Evolutionary conservation across 441 rosid genomes (phyloP).

Genomic region (Populus hybrid): DNA sequence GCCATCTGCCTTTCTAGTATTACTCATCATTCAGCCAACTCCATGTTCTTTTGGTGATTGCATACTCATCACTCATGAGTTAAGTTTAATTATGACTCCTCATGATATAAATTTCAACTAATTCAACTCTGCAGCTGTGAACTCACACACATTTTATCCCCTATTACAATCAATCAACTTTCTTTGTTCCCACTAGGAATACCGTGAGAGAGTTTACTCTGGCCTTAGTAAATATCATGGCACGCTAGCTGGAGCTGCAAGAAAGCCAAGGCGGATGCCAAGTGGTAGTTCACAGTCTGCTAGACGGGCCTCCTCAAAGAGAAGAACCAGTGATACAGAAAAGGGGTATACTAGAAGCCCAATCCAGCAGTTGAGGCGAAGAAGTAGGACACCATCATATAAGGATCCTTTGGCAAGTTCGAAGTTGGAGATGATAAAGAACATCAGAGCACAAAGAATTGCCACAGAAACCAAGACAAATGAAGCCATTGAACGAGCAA

Average conservation of each 20-base stretch:
- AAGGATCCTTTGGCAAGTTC: constrained; percentile 81
- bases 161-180: constrained; percentile 1
- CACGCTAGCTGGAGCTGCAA: constrained; percentile 46
- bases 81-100: background rate
- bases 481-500: constrained; percentile 75
- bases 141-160: background rate
- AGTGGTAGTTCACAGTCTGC: constrained; percentile 32
- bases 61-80: background rate
- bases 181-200: constrained; percentile 41
- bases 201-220: constrained; percentile 72
- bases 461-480: constrained; percentile 60
- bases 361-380: constrained; percentile 36
- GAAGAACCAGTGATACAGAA: constrained; percentile 24
- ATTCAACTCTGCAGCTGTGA: background rate
- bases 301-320: constrained; percentile 34
- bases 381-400: constrained; percentile 49
- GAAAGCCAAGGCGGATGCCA: constrained; percentile 58
- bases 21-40: background rate
- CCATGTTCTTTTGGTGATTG: background rate
- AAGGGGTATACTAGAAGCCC: constrained; percentile 29
- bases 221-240: constrained; percentile 76
- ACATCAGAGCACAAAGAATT: constrained; percentile 75
- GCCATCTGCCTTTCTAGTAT: background rate
- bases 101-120: background rate
- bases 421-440: constrained; percentile 84